phyloP scores from a whole-genome alignment of 768 basidiomycete species.

The Fibroporia radiculosa region DNA sequence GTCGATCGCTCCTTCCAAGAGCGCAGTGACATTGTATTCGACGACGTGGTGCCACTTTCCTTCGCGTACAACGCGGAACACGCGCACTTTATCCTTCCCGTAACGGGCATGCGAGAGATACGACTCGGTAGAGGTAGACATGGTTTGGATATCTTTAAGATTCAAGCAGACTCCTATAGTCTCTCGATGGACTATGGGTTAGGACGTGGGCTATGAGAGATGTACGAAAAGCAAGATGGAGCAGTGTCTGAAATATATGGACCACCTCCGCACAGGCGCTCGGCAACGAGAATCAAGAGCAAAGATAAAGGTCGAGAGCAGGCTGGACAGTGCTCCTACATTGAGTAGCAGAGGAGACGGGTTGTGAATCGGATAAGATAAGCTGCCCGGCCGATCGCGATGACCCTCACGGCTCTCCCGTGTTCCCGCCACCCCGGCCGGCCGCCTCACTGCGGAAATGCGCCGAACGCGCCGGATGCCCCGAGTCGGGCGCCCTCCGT shows the following conservation, averaged over 20 bases:
- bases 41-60: slow-evolving; percentile 62
- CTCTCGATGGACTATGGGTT: background rate
- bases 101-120: slow-evolving; percentile 53
- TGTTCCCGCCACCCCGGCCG: background rate
- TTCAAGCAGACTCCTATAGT: background rate
- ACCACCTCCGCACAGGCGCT: too few relatives aligned
- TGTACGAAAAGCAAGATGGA: too few relatives aligned
- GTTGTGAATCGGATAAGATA: background rate
- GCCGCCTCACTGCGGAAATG: too few relatives aligned
- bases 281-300: too few relatives aligned
- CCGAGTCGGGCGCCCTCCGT: background rate
- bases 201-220: background rate
- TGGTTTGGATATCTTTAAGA: background rate
- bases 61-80: slow-evolving; percentile 76
- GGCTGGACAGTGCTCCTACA: background rate
- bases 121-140: background rate
- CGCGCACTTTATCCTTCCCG: slow-evolving; percentile 85
- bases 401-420: background rate
- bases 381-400: background rate
- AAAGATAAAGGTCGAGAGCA: background rate
- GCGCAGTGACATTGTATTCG: slow-evolving; percentile 75
- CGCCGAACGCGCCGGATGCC: background rate
- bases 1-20: slow-evolving; percentile 83
- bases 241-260: too few relatives aligned
- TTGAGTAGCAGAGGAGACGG: background rate